Evolutionary conservation across 345 rosid species (phyloP), one percentile per base, ranked within the genome.

Genomic region (Anacardium occidentale): DNA sequence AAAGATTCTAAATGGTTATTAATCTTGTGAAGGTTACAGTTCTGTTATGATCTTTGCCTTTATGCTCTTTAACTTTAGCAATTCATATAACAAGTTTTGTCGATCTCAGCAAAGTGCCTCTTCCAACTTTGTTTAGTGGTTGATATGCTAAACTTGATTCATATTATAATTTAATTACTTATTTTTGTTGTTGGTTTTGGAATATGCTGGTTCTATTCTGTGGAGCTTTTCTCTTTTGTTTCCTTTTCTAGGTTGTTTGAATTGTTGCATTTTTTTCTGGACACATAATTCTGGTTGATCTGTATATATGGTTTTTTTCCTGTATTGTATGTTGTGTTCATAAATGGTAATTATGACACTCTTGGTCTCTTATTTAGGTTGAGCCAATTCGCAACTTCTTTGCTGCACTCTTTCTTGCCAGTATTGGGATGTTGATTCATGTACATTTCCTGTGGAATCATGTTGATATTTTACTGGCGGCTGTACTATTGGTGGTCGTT

Each of bases 341-440:
- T 44, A 44, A 29, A 37, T 74, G 10, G 13, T 13, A 65, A 59
- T 32, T 63, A 48, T 62, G 57, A 34, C 29, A 48, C 14, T 70
- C 40, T 42, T 51, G 20, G 47, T 60, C 32, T 34, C 32, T 66
- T 44, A 69, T 57, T 61, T 72, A 92, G 96, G 90, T 92, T 79
- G 98, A 92, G 83, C 98, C 98, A 66, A 86, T 92, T 82, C 96
- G 96, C 66, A 92, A 92, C 68, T 87, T 92, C 80, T 92, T 92
- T 83, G 98, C 98, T 71, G 96, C 98, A 29, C 87, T 92, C 64
- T 92, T 92, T 83, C 92, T 92, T 75, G 91, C 98, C 74, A 92
- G 98, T 76, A 90, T 92, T 10, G 98, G 98, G 71, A 92, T 92
- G 98, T 72, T 92, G 81, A 92, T 92, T 71, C 85, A 92, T 77